Evolutionary conservation across 352 stramenopile species (phyloP), one percentile per base, ranked within the genome.

Genomic region (Phytophthora citrophthora): DNA sequence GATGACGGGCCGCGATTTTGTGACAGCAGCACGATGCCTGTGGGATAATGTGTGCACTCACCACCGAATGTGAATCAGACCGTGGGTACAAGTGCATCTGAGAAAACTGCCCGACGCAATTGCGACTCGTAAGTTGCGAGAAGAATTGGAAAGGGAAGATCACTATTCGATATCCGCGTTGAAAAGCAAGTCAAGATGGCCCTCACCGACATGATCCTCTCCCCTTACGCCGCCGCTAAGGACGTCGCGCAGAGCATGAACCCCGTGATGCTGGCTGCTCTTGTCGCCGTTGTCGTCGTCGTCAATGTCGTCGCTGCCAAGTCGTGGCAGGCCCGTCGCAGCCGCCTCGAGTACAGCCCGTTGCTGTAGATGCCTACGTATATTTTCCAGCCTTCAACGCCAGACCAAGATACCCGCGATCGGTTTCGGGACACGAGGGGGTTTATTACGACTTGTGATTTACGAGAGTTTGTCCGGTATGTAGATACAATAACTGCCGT

Each of bases 221-320:
- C 69, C 27, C 52, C 64, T 16, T 77, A 67, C 36, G 40, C 46
- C 24, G 50, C 55, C 20, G 64, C 56, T 54, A 69, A 69, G 45
- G 60, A 74, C 52, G 27, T 60, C 36, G 69, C 64, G 45, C 68
- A 76, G 51, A 57, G 54, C 49, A 64, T 50, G 47, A 72, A 73
- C 63, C 68, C 68, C 27, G 49, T 76, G 54, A 65, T 76, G 57
- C 45, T 76, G 44, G 57, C 54, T n/a, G 68, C 58, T 5, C 47
- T 76, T 27, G 63, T 76, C 23, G 63, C 54, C 32, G 54, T 61
- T 31, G 68, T 76, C 6, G 68, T 76, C 16, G 63, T 76, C 49
- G 63, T 76, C 54, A 76, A 76, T 38, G 68, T 76, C 29, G 57
- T 73, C 27, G 68, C 68, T 34, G 68, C 68, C 46, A 76, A 76